A percentile compares a stretch with the other conserved stretches of the same genome.
phyloP scores from a whole-genome alignment of 1,139 yeast genomes.

The Pichiaceae sp. region DNA sequence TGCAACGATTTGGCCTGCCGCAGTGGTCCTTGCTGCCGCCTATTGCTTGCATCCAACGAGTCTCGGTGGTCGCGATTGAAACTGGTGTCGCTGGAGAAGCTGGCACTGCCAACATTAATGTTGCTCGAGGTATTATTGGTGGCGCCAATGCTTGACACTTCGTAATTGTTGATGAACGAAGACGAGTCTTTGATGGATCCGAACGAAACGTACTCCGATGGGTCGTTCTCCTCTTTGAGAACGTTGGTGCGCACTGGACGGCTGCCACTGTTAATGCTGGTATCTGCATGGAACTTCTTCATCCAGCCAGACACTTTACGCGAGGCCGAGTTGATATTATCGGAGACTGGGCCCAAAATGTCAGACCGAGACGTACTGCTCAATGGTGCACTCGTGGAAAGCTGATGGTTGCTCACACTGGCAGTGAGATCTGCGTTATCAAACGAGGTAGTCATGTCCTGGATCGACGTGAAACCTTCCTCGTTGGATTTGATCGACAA shows the following conservation, averaged over 20 bases:
- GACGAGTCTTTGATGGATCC: slow-evolving; percentile 24
- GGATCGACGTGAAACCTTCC: slow-evolving; percentile 15
- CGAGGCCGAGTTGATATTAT: slow-evolving; percentile 17
- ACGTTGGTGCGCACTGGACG: background rate
- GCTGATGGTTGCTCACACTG: slow-evolving; percentile 2
- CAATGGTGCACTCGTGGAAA: slow-evolving; percentile 4
- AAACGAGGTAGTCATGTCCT: slow-evolving; percentile 11
- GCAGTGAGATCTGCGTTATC: background rate
- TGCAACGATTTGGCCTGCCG: background rate
- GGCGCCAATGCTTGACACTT: slow-evolving; percentile 2
- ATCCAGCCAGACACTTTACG: slow-evolving; percentile 19
- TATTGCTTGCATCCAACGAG: background rate
- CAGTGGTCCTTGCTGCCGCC: background rate
- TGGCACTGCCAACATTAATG: background rate
- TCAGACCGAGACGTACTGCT: slow-evolving; percentile 9
- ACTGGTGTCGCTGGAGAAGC: background rate
- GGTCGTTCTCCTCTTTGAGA: slow-evolving; percentile 9
- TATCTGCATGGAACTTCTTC: slow-evolving; percentile 6
- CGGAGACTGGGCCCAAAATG: slow-evolving; percentile 15
- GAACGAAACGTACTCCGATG: slow-evolving; percentile 30
- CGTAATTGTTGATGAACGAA: slow-evolving; percentile 12
- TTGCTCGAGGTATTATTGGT: background rate
- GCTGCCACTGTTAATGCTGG: background rate
- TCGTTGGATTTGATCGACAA: slow-evolving; percentile 8
- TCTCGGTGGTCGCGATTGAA: background rate